Evolutionary conservation across 2,329 filamentous ascomycete genomes (phyloP), one percentile per base, ranked within the genome.

Genomic region (Calcarisporium arbuscula): DNA sequence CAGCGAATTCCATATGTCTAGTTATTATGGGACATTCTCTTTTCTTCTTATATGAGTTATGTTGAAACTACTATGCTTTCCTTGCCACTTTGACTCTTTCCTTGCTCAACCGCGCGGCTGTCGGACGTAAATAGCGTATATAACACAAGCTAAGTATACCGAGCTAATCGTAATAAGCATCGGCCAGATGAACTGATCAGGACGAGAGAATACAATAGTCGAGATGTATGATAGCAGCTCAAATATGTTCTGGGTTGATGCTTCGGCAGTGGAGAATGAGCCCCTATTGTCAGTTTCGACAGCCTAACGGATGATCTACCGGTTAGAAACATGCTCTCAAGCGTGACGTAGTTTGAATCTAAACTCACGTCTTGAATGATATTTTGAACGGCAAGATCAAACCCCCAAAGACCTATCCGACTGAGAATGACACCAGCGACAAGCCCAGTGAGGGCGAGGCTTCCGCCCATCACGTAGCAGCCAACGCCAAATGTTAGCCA

Each of bases 251-350:
- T 88, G 83, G 25, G 79, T 67, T 0, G 77, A 70, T 8, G 77
- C 71, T 53, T 89, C 84, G 7, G 77, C 70, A 0, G 80, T 64
- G 0, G 82, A 86, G 45, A 89, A 88, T 0, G 68, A 61, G 1
- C 80, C 83, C n/a, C 84, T 72, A 25, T 65, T 53, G n/a, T 65
- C 56, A 12, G 64, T 58, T 26, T 72, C 64, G 15, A 80, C 67
- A 35, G 72, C 68, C 74, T 78, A 23, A 1, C 18, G 3, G 7
- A 15, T 17, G 8, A 19, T 34, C 28, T 28, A n/a, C 19, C 26
- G 8, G 28, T 37, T 16, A 19, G 34, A 41, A 22, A 35, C 11
- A 12, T 30, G 2, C 8, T 30, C 19, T 3, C n/a, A 21, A 20
- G 7, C n/a, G n/a, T n/a, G n/a, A n/a, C n/a, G n/a, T n/a, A n/a